These are phyloP conservation scores for Diaporthe destruens DNA, from an alignment of 2,329 filamentous ascomycete species.

Conservation along the genomic window DNA sequence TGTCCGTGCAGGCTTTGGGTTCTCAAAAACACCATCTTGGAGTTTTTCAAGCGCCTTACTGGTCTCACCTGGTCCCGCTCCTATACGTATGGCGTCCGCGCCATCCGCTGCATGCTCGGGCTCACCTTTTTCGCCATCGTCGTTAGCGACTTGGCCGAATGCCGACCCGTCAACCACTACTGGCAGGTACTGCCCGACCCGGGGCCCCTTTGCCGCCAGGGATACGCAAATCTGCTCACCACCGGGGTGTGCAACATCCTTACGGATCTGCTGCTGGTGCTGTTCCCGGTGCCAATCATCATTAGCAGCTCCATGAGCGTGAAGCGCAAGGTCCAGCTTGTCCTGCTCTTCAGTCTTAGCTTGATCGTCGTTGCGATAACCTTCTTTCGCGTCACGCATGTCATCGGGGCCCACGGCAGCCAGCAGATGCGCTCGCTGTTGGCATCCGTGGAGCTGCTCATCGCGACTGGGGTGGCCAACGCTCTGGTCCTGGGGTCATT, in stretches of 20 bases:
- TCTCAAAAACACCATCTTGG: constrained; percentile 88
- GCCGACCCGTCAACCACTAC: constrained; percentile 79
- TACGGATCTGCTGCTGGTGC: constrained; percentile 87
- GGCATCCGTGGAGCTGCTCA: constrained; percentile 90
- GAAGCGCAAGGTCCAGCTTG: constrained; percentile 84
- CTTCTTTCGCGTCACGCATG: constrained; percentile 82
- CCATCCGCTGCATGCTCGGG: constrained; percentile 80
- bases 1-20: constrained; percentile 81
- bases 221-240: constrained; percentile 86
- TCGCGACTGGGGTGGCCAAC: constrained; percentile 89
- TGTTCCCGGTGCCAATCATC: constrained; percentile 92
- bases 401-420: constrained; percentile 76
- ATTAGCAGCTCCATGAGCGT: constrained; percentile 80
- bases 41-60: constrained; percentile 90
- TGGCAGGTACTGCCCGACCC: constrained; percentile 91
- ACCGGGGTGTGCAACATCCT: constrained; percentile 92
- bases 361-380: constrained; percentile 83
- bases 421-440: constrained; percentile 91
- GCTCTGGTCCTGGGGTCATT: constrained; percentile 92
- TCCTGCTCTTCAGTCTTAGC: constrained; percentile 87
- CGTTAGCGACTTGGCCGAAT: constrained; percentile 86
- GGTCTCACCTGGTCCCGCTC: constrained; percentile 83
- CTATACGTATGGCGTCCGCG: constrained; percentile 77
- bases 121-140: constrained; percentile 86
- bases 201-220: constrained; percentile 85